Base-by-base conservation (phyloP, 495 filamentous ascomycete species). In the Podospora comata region DNA sequence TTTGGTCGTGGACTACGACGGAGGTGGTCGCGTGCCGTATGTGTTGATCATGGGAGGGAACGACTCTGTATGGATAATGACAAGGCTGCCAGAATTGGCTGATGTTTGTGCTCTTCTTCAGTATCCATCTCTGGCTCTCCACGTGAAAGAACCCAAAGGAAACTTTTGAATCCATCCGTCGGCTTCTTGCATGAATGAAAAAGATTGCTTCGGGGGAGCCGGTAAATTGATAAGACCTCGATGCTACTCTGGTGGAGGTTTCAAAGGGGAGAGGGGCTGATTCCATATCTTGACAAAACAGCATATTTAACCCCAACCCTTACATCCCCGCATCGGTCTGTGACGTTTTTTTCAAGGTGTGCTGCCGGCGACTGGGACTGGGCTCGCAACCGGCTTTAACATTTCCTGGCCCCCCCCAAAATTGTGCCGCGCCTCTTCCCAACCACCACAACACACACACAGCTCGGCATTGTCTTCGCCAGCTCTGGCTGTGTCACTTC, bases 381-480 rank as follows among this genome's bases (percentile, higher is more conserved):
- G 39, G 39, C 39, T 48, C 39, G 13, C 39, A 58, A 58, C 55
- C 55, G 55, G 55, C 55, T 58, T 58, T 58, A 58, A 58, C 55
- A 58, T 58, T 58, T 58, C 55, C 23, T 58, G n/a, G 7, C 23
- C 15, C 55, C 55, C 55, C 55, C 23, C 55, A 48, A 48, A 16
- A 48, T 48, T 48, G 39, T 48, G 39, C 39, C 39, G 39, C 39
- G 39, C 39, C 13, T 48, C 39, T 48, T 48, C 39, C 39, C 39
- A 48, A 48, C 39, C 39, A 48, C 39, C 39, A 48, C 39, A 48
- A 48, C 13, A 48, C 39, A 48, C 39, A 48, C 39, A 48, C 39
- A 48, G 39, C 39, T 48, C 39, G 39, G 39, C 39, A 48, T 48
- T 48, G 39, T 48, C 39, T 13, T 48, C 9, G 39, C 39, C 39